A percentile compares a stretch with the other conserved stretches of the same genome.
Evolutionary conservation across 352 stramenopile species (phyloP).

Genomic region (Phytophthora sp.): DNA sequence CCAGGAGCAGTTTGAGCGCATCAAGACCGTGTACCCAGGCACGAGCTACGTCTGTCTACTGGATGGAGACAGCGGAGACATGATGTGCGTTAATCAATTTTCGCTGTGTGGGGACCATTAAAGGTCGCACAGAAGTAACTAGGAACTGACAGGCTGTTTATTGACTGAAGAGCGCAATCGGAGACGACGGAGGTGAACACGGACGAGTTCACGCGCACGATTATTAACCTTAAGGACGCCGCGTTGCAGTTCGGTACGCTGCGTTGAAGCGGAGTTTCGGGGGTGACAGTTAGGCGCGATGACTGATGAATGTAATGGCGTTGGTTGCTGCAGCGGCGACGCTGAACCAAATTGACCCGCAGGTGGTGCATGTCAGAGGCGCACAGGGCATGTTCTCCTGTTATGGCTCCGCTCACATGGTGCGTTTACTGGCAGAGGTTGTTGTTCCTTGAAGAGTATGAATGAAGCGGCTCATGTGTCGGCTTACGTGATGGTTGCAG

Average conservation of each 20-base stretch:
- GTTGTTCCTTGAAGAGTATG: background rate
- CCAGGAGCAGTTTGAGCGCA: constrained; percentile 80
- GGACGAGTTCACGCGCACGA: constrained; percentile 79
- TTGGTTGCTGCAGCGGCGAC: constrained; percentile 53
- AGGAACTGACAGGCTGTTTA: background rate
- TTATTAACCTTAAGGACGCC: constrained; percentile 81
- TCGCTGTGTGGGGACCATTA: background rate
- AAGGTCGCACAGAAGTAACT: background rate
- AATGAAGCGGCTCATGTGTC: background rate
- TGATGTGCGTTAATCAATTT: constrained; percentile 71
- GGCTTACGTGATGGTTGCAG: constrained; percentile 32
- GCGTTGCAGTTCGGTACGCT: constrained; percentile 80
- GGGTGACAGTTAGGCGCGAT: background rate
- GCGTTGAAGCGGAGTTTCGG: background rate
- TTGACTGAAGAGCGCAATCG: constrained; percentile 59
- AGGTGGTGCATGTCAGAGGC: constrained; percentile 84
- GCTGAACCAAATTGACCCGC: constrained; percentile 83
- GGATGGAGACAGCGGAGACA: constrained; percentile 74
- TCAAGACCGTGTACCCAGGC: constrained; percentile 73
- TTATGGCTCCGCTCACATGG: constrained; percentile 76
- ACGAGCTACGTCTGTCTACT: constrained; percentile 85
- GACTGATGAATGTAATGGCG: constrained; percentile 8
- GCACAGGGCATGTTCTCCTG: constrained; percentile 88
- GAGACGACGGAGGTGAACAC: constrained; percentile 70
- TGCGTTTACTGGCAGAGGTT: constrained; percentile 27